Evolutionary conservation across 1,139 yeast species (phyloP).

Genomic region (Arxiozyma heterogenica): DNA sequence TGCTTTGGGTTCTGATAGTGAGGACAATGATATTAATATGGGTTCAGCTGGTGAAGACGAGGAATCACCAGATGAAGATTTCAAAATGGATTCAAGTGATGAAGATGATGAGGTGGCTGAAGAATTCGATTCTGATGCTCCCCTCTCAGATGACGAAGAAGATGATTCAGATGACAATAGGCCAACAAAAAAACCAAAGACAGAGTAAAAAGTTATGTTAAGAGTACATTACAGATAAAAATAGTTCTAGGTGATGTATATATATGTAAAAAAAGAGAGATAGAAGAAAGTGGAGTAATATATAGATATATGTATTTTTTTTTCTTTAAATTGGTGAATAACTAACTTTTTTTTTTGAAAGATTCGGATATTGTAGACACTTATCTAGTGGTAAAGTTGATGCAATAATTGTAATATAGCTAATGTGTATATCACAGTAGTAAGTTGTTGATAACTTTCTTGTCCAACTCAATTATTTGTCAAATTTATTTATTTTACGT

Average conservation of each 20-base stretch:
- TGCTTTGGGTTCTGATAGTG: constrained; percentile 64
- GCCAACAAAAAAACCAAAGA: constrained; percentile 30
- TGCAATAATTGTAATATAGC: neutral
- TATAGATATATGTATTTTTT: too few relatives aligned
- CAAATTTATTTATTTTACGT: neutral
- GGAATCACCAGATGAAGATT: constrained; percentile 61
- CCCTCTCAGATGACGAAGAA: constrained; percentile 37
- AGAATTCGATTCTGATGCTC: constrained; percentile 75
- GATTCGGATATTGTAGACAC: neutral
- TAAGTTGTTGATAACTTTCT: neutral
- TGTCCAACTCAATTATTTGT: too few relatives aligned
- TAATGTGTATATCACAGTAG: too few relatives aligned
- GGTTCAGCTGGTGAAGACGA: constrained; percentile 69
- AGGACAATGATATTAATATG: constrained; percentile 57
- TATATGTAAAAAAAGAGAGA: too few relatives aligned
- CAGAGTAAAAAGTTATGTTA: constrained; percentile 12
- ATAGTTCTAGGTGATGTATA: too few relatives aligned
- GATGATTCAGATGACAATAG: constrained; percentile 37
- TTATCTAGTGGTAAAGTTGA: too few relatives aligned
- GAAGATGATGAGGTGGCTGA: constrained; percentile 66
- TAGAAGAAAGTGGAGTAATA: neutral
- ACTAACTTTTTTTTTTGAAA: neutral
- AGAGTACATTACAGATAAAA: too few relatives aligned
- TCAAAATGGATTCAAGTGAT: constrained; percentile 48
- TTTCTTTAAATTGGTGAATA: neutral